Conservation (phyloP, 169 alveolate species). For the Cystoisospora suis region DNA sequence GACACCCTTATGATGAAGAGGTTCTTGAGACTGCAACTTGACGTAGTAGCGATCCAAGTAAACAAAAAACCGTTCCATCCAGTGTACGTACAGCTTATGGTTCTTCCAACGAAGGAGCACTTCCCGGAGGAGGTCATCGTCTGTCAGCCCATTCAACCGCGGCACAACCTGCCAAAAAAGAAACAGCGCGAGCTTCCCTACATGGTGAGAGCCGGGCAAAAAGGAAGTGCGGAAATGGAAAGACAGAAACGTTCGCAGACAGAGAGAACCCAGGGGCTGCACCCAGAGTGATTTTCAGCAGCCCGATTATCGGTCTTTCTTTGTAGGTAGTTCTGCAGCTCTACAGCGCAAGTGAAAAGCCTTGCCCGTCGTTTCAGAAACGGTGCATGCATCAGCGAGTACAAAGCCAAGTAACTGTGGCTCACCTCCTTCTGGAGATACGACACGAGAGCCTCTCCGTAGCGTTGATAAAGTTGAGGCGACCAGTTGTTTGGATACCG, state of each 20-base stretch:
- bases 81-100: slow-evolving; percentile 76
- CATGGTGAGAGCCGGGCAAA: not conserved
- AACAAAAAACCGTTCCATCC: slow-evolving; percentile 83
- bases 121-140: slow-evolving; percentile 65
- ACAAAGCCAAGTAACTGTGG: not conserved
- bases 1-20: slow-evolving; percentile 70
- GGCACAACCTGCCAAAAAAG: slow-evolving; percentile 55
- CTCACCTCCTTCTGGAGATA: slow-evolving; percentile 70
- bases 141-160: slow-evolving; percentile 52
- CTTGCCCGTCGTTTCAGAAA: too few relatives aligned
- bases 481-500: slow-evolving; percentile 77
- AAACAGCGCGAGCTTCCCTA: slow-evolving; percentile 16
- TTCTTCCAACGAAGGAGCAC: slow-evolving; percentile 77
- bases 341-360: too few relatives aligned
- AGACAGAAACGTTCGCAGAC: not conserved
- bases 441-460: slow-evolving; percentile 71
- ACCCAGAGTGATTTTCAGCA: not conserved
- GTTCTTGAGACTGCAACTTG: slow-evolving; percentile 73
- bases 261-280: not conserved
- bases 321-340: not conserved
- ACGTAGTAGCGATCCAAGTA: slow-evolving; percentile 75
- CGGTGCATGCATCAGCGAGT: not conserved
- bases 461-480: slow-evolving; percentile 72
- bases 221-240: not conserved
- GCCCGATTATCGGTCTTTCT: not conserved